phyloP scores from a whole-genome alignment of 2,329 filamentous ascomycete genomes.

The Ophiosphaerella korrae region DNA sequence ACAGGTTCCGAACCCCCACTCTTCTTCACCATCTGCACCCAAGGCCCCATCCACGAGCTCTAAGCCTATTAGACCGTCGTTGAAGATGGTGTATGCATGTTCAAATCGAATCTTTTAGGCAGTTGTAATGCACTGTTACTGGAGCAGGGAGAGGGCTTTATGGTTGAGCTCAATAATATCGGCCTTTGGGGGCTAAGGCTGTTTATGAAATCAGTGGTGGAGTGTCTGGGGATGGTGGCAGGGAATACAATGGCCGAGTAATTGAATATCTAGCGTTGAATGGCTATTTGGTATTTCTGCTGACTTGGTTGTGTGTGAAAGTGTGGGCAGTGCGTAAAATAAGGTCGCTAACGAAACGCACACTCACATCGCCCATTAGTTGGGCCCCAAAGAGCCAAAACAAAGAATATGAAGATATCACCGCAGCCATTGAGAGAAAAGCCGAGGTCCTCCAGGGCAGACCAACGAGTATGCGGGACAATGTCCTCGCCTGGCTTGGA shows the following conservation, averaged over 20 bases:
- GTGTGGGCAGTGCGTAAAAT: too few species aligned
- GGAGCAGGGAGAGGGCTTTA: slow-evolving; percentile 7
- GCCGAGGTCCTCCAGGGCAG: too few species aligned
- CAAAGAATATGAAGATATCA: too few species aligned
- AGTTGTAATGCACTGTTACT: slow-evolving; percentile 5
- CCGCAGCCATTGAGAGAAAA: too few species aligned
- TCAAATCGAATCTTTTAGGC: slow-evolving; percentile 8
- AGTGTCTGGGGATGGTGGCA: slow-evolving; percentile 3
- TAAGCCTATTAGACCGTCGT: slow-evolving; percentile 19
- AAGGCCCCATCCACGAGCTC: slow-evolving; percentile 29
- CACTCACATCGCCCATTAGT: too few species aligned
- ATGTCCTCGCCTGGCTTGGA: too few species aligned
- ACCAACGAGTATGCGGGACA: too few species aligned
- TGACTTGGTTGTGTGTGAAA: too few species aligned
- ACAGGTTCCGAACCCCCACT: slow-evolving; percentile 10
- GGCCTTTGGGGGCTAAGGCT: slow-evolving; percentile 1
- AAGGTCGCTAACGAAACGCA: too few species aligned
- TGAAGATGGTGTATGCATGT: slow-evolving; percentile 13
- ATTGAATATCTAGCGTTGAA: neutral
- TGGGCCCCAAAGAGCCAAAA: too few species aligned
- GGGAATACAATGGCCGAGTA: slow-evolving; percentile 2
- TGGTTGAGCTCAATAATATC: slow-evolving; percentile 9
- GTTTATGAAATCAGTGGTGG: slow-evolving; percentile 5
- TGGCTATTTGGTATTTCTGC: too few species aligned
- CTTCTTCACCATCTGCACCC: slow-evolving; percentile 28